Evolutionary conservation across 768 basidiomycete genomes (phyloP).

Genomic region (Coprinopsis marcescibilis): DNA sequence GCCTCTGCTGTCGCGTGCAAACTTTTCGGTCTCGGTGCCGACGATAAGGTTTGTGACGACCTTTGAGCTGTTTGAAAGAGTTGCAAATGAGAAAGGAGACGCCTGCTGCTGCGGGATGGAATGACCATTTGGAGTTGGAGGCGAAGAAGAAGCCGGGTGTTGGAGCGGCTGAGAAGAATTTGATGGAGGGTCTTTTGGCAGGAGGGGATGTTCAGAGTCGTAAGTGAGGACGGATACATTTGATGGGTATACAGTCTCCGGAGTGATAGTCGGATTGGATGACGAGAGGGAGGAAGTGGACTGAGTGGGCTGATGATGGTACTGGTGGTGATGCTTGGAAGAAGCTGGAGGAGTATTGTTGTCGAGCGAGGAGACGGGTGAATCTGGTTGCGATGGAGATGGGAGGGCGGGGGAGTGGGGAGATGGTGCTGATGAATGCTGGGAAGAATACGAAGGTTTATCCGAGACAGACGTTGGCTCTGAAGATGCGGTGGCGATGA

Average conservation of each 20-base stretch:
- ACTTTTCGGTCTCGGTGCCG: constrained; percentile 54
- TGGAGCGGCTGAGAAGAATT: neutral
- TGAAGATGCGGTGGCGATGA: neutral
- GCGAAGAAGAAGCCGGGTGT: constrained; percentile 13
- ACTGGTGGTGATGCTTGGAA: constrained; percentile 15
- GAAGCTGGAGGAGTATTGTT: constrained; percentile 11
- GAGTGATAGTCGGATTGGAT: constrained; percentile 38
- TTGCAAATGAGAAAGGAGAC: constrained; percentile 14
- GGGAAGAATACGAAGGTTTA: neutral
- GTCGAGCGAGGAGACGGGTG: constrained; percentile 9
- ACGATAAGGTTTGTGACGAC: constrained; percentile 47
- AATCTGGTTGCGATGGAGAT: constrained; percentile 14
- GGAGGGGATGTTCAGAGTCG: constrained; percentile 7
- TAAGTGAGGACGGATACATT: constrained; percentile 19
- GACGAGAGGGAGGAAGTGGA: constrained; percentile 32
- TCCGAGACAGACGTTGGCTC: neutral
- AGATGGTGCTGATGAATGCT: neutral
- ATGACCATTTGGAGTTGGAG: constrained; percentile 3
- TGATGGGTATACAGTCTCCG: constrained; percentile 28
- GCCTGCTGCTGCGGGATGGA: constrained; percentile 9
- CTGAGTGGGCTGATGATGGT: constrained; percentile 16
- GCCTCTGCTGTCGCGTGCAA: constrained; percentile 50
- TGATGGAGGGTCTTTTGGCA: neutral
- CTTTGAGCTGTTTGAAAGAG: constrained; percentile 27
- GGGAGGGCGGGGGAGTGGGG: constrained; percentile 1